phyloP scores from a whole-genome alignment of 1,284 basidiomycete species.

The Pseudozyma tsukubaensis region DNA sequence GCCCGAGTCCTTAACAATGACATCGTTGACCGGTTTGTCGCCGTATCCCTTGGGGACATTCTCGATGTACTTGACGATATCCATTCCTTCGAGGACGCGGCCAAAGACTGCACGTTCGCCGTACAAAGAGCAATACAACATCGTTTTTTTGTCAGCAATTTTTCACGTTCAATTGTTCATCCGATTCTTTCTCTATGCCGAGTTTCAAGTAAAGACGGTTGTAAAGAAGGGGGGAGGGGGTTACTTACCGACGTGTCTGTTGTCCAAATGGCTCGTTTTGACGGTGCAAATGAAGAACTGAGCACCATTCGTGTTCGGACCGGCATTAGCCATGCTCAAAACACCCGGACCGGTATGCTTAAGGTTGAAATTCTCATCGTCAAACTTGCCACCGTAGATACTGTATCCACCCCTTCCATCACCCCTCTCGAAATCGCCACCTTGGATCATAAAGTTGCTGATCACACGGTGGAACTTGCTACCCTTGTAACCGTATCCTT shows the following conservation, averaged over 20 bases:
- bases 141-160: constrained; percentile 57
- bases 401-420: constrained; percentile 66
- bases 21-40: constrained; percentile 57
- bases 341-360: constrained; percentile 63
- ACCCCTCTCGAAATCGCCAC: constrained; percentile 67
- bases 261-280: constrained; percentile 64
- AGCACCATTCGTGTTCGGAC: constrained; percentile 71
- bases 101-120: constrained; percentile 59
- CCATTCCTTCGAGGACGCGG: constrained; percentile 59
- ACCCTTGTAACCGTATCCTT: constrained; percentile 80
- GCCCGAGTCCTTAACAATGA: constrained; percentile 60
- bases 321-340: constrained; percentile 62
- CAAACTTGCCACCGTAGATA: constrained; percentile 63
- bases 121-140: background rate
- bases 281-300: constrained; percentile 68
- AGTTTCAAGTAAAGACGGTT: background rate
- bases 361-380: constrained; percentile 62
- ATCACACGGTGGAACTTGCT: constrained; percentile 75
- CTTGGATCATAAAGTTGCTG: constrained; percentile 75
- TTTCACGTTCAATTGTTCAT: background rate
- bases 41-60: constrained; percentile 57
- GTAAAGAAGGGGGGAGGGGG: constrained; percentile 66
- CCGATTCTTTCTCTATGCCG: background rate
- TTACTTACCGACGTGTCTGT: constrained; percentile 55
- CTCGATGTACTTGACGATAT: constrained; percentile 64